phyloP scores from a whole-genome alignment of 2,329 filamentous ascomycete species.

The Exophiala sideris region DNA sequence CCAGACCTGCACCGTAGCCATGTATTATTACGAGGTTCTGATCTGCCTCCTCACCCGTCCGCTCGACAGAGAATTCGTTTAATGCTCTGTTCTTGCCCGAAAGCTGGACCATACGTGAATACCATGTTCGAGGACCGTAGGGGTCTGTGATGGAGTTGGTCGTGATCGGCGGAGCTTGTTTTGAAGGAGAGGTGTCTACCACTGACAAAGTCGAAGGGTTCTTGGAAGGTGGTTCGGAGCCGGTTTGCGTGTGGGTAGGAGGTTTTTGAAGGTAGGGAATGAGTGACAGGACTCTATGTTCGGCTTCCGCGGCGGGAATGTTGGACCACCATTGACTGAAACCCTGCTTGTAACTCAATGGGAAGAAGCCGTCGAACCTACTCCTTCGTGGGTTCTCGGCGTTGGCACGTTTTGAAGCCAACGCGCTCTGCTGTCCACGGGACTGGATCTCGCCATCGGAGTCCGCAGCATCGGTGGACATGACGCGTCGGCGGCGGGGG shows the following conservation, averaged over 20 bases:
- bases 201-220: slow-evolving; percentile 34
- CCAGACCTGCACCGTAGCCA: slow-evolving; percentile 91
- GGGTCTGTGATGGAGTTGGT: slow-evolving; percentile 63
- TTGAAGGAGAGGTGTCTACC: slow-evolving; percentile 37
- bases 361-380: slow-evolving; percentile 59
- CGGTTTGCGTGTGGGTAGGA: slow-evolving; percentile 65
- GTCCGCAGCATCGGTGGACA: slow-evolving; percentile 28
- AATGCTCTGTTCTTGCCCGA: slow-evolving; percentile 81
- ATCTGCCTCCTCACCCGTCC: slow-evolving; percentile 71
- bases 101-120: slow-evolving; percentile 77
- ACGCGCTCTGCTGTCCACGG: slow-evolving; percentile 44
- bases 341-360: slow-evolving; percentile 86
- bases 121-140: slow-evolving; percentile 80
- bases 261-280: slow-evolving; percentile 76
- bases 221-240: slow-evolving; percentile 48
- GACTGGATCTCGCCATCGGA: slow-evolving; percentile 33
- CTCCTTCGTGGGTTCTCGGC: slow-evolving; percentile 31
- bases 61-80: slow-evolving; percentile 90
- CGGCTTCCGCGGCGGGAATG: slow-evolving; percentile 75
- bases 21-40: slow-evolving; percentile 94
- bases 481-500: slow-evolving; percentile 22
- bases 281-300: slow-evolving; percentile 81
- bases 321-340: slow-evolving; percentile 92
- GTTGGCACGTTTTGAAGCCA: slow-evolving; percentile 47
- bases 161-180: slow-evolving; percentile 41